Conservation (phyloP, 768 basidiomycete species). For the Jaapia argillacea region DNA sequence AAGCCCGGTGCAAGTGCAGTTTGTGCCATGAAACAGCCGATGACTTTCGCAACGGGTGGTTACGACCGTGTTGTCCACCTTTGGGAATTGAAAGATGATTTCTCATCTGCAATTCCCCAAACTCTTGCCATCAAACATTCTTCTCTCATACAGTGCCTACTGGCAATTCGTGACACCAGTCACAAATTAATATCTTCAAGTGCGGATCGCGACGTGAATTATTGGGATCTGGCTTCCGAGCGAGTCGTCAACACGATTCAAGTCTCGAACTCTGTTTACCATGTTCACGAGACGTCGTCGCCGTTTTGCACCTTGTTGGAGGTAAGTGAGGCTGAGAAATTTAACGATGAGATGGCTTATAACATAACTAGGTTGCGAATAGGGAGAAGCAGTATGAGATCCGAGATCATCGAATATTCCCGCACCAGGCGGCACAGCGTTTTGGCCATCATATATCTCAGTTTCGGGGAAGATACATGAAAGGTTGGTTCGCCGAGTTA, state of each 20-base stretch:
- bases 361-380: slow-evolving; percentile 29
- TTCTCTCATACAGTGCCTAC: slow-evolving; percentile 31
- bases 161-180: slow-evolving; percentile 33
- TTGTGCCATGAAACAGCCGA: slow-evolving; percentile 28
- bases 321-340: slow-evolving; percentile 17
- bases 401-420: slow-evolving; percentile 33
- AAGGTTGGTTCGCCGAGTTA: slow-evolving; percentile 25
- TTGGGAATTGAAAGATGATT: slow-evolving; percentile 29
- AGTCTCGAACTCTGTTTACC: slow-evolving; percentile 32
- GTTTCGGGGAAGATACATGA: slow-evolving; percentile 32
- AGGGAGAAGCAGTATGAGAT: slow-evolving; percentile 43
- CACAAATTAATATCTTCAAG: slow-evolving; percentile 37
- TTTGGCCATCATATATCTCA: slow-evolving; percentile 32
- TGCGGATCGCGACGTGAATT: slow-evolving; percentile 34
- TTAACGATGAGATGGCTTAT: slow-evolving; percentile 1
- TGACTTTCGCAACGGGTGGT: slow-evolving; percentile 38
- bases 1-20: slow-evolving; percentile 33
- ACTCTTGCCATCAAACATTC: slow-evolving; percentile 31
- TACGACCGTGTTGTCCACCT: slow-evolving; percentile 38
- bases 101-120: slow-evolving; percentile 19
- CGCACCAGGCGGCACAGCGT: slow-evolving; percentile 24
- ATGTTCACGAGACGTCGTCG: slow-evolving; percentile 27
- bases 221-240: slow-evolving; percentile 38
- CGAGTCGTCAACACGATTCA: slow-evolving; percentile 30
- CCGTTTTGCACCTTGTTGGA: slow-evolving; percentile 34